Base-by-base conservation (phyloP, 2,329 filamentous ascomycete genomes). In the Verticillium albo-atrum region DNA sequence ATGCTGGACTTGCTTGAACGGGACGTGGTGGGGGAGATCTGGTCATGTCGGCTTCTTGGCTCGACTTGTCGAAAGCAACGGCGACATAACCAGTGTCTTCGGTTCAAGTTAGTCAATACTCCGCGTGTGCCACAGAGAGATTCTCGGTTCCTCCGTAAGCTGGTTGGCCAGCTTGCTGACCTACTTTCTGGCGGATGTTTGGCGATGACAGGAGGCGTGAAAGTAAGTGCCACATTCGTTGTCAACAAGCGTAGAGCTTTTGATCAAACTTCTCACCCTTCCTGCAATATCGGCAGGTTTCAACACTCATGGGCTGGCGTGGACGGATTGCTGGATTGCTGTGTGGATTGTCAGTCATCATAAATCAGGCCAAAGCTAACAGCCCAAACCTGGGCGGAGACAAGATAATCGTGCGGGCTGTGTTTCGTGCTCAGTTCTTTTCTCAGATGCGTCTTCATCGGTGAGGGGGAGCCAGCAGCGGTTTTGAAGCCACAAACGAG, bases 361-460 rank as follows among this genome's bases (percentile, higher is more conserved):
- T 25, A 4, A 10, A 23, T 12, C 4, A 20, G 9, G 9, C 9
- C 4, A 12, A 50, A 4, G 4, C 20, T 23, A 20, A 23, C 42
- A n/a, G n/a, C 14, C 25, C 30, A 4, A 32, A 14, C 10, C 9
- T 32, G 9, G 9, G 20, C 35, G 20, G n/a, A 6, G 20, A 50
- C n/a, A 12, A 20, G 9, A 10, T 26, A 7, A 12, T 9, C 9
- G 42, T 12, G n/a, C 20, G 14, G 20, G 20, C 7, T 50, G 42
- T 26, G 61, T 51, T 60, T 64, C 61, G 63, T 66, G 65, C 80
- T 90, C 88, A 90, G 88, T 82, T 90, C 87, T 90, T 90, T 89
- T 81, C 70, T 73, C 73, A 67, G 68, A 69, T 73, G 68, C 26
- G 72, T 77, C 82, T 72, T 84, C 79, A 84, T 72, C 63, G 77